Evolutionary conservation across 2,329 filamentous ascomycete species (phyloP).

Genomic region (Stagonosporopsis cucurbitacearum): DNA sequence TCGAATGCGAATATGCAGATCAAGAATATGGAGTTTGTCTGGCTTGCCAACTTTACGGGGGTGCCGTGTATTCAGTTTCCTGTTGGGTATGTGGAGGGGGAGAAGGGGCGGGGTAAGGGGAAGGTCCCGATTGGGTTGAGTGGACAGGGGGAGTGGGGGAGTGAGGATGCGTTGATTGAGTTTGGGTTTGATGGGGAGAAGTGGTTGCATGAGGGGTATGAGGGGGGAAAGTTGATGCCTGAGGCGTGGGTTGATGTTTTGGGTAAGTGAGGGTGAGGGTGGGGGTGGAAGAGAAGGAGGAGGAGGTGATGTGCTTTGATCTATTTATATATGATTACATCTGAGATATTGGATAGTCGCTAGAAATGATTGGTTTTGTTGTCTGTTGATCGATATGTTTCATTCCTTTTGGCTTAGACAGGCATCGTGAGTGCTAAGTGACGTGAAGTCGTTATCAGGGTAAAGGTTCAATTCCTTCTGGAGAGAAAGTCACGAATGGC

Average conservation of each 20-base stretch:
- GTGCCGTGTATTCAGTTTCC: conserved; percentile 78
- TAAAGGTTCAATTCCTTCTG: too few relatives aligned
- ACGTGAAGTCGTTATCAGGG: too few relatives aligned
- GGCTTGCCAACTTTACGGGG: conserved; percentile 82
- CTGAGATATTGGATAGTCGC: background rate
- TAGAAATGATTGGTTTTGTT: too few relatives aligned
- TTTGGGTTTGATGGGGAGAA: conserved; percentile 61
- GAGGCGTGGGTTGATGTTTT: conserved; percentile 51
- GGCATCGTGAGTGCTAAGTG: too few relatives aligned
- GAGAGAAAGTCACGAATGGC: too few relatives aligned
- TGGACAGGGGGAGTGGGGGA: conserved; percentile 63
- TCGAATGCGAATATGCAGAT: conserved; percentile 75
- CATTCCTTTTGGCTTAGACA: too few relatives aligned
- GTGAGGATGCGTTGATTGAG: conserved; percentile 59
- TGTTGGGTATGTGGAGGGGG: conserved; percentile 71
- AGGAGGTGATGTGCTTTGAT: too few relatives aligned
- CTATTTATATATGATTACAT: too few relatives aligned
- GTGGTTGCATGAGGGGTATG: conserved; percentile 50
- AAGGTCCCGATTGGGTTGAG: conserved; percentile 62
- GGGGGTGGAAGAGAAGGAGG: too few relatives aligned
- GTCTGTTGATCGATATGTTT: too few relatives aligned
- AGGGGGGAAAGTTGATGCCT: conserved; percentile 46
- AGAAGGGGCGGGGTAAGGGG: conserved; percentile 59
- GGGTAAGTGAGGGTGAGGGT: background rate
- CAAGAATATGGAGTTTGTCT: conserved; percentile 84